Evolutionary conservation across 108 stramenopile genomes (phyloP).

Genomic region (Schizochytrium sp.): DNA sequence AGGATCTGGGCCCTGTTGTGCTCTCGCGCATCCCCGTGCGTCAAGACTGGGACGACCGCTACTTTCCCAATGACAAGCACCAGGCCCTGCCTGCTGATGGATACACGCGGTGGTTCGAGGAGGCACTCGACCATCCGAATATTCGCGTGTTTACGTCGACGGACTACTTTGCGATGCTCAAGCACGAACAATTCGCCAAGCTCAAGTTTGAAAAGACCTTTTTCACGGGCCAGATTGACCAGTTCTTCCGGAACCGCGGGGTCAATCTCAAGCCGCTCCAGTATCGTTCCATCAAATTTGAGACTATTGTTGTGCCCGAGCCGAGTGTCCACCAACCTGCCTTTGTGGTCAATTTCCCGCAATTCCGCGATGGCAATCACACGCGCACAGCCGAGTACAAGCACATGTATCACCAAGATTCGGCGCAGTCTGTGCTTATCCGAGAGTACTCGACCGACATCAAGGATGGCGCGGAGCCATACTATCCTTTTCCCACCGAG

Average conservation of each 20-base stretch:
- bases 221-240: slow-evolving; percentile 69
- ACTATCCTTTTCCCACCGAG: slow-evolving; percentile 69
- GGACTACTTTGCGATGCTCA: slow-evolving; percentile 53
- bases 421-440: slow-evolving; percentile 30
- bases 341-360: slow-evolving; percentile 61
- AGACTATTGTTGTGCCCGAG: slow-evolving; percentile 32
- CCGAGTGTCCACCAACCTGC: slow-evolving; percentile 42
- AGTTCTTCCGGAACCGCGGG: slow-evolving; percentile 56
- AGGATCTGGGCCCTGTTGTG: slow-evolving; percentile 59
- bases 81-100: slow-evolving; percentile 65
- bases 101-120: slow-evolving; percentile 62
- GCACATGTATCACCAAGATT: slow-evolving; percentile 62
- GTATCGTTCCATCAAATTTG: slow-evolving; percentile 63
- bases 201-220: slow-evolving; percentile 43
- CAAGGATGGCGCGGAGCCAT: slow-evolving; percentile 20
- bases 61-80: slow-evolving; percentile 58
- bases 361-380: slow-evolving; percentile 23
- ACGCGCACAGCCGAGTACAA: slow-evolving; percentile 52
- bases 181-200: slow-evolving; percentile 24
- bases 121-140: slow-evolving; percentile 49
- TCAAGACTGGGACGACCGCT: slow-evolving; percentile 55
- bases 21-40: slow-evolving; percentile 64
- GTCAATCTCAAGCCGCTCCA: slow-evolving; percentile 50
- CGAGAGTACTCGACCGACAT: slow-evolving; percentile 28
- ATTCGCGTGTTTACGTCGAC: slow-evolving; percentile 55